Conservation (phyloP, 768 basidiomycete genomes). For the Boletus reticulatus region DNA sequence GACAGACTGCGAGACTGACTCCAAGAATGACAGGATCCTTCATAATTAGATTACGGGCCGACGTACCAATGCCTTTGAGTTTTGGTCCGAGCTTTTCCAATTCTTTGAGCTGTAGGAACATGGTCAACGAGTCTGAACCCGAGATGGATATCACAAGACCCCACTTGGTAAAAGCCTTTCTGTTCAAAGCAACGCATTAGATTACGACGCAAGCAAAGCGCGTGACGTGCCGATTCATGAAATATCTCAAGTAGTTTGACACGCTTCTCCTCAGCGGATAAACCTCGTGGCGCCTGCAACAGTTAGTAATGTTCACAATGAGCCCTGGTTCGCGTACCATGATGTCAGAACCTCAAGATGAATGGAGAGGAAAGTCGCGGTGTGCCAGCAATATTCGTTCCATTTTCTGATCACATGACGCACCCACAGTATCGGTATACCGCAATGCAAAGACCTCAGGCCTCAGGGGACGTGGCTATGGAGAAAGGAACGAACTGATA, state of each 20-base stretch:
- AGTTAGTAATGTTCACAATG: not conserved
- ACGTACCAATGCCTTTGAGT: conserved; percentile 84
- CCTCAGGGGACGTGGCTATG: not conserved
- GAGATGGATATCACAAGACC: not conserved
- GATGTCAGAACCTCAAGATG: not conserved
- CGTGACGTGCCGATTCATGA: conserved; percentile 69
- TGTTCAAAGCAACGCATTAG: conserved; percentile 27
- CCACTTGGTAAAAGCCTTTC: conserved; percentile 81
- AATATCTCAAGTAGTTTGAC: conserved; percentile 89
- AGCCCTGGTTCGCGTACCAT: conserved; percentile 18
- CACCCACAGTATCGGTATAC: not conserved
- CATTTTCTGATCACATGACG: conserved; percentile 26
- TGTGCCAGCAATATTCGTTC: not conserved
- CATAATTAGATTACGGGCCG: not conserved
- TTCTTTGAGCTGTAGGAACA: conserved; percentile 68
- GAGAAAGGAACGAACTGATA: conserved; percentile 19
- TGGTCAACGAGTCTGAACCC: not conserved
- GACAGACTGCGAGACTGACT: conserved; percentile 79
- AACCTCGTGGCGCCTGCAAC: conserved; percentile 69
- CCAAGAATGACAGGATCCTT: not conserved
- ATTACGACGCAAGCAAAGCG: not conserved
- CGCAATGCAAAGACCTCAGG: not conserved
- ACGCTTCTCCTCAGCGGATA: conserved; percentile 90
- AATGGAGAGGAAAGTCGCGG: not conserved
- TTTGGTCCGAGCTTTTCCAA: conserved; percentile 88